phyloP scores from a whole-genome alignment of 768 basidiomycete species.

The Hygrocybe coccinea region DNA sequence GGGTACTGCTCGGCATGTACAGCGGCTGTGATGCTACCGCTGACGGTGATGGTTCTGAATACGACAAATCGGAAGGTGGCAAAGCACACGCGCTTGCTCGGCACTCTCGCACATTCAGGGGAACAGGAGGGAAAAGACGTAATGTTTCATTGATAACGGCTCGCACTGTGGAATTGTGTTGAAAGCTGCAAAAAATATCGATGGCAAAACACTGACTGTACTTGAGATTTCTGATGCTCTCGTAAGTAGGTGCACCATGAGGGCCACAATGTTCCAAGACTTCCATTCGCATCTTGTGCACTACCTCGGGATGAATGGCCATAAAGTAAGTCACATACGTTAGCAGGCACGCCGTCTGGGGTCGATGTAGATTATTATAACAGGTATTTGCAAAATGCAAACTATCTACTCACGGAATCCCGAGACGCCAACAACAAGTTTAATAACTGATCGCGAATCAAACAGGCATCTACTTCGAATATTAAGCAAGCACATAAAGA shows the following conservation, averaged over 20 bases:
- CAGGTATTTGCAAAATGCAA: neutral
- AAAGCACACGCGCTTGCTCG: conserved; percentile 46
- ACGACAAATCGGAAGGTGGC: conserved; percentile 50
- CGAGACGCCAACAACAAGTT: conserved; percentile 73
- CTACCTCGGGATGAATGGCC: conserved; percentile 57
- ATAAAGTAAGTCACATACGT: conserved; percentile 70
- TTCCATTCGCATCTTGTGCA: conserved; percentile 52
- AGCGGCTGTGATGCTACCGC: conserved; percentile 35
- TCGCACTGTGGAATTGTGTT: conserved; percentile 44
- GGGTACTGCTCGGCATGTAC: conserved; percentile 55
- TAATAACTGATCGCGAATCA: conserved; percentile 73
- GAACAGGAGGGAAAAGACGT: conserved; percentile 74
- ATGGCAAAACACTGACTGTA: conserved; percentile 48
- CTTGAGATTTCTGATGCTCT: conserved; percentile 54
- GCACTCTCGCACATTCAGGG: conserved; percentile 62
- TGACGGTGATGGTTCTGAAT: conserved; percentile 24
- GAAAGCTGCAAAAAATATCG: neutral
- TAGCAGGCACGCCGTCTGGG: conserved; percentile 61
- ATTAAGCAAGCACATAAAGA: neutral
- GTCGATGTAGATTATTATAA: conserved; percentile 1
- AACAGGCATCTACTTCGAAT: conserved; percentile 46
- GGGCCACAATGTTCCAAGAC: conserved; percentile 52
- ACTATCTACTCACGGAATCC: conserved; percentile 57
- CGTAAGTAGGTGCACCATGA: conserved; percentile 46
- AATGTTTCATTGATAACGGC: conserved; percentile 78